Base-by-base conservation (phyloP, 331 rosid species). In the Quercus phellos region DNA sequence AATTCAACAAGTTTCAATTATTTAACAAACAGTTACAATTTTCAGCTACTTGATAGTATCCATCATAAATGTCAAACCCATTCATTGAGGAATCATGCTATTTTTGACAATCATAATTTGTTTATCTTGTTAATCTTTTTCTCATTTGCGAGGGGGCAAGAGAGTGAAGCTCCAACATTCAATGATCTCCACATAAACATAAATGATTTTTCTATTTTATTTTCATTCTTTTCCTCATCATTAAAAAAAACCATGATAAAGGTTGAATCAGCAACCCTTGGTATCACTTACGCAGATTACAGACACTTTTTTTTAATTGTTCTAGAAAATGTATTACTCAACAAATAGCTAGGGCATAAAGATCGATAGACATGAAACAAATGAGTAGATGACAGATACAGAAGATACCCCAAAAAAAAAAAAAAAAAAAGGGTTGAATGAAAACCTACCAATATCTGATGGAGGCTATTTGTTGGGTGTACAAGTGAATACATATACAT, bases 401-500 rank as follows among this genome's bases (percentile, higher is more conserved):
- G 71, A 75, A 67, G 68, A 59, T 55, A 66, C 22, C 35, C 6
- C 5, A 68, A 30, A 58, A 43, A 72, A 11, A 68, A 30, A 59
- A 75, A 71, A 32, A 51, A 53, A 67, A 11, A 43, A 74, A 59
- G 19, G 64, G 21, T 78, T 26, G 72, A 75, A 78, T 61, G 22
- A 64, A 35, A 79, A 79, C 87, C 70, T 84, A 94, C 99, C 90
- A 94, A 78, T 77, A 90, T 84, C 80, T 85, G 87, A 76, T 70
- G 68, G 82, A 94, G 81, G 82, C 96, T 86, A 77, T 32, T 27
- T 64, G 71, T 63, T 27, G 95, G 91, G 78, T 83, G 96, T 70
- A 86, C 74, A 55, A 87, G 89, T 58, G 96, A 94, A 78, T 92
- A 90, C 88, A 90, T 85, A 85, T 77, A 79, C 92, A 94, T 76